These are phyloP conservation scores for Cunninghamia lanceolata DNA, from an alignment of 75 land plant species.

Conservation along the genomic window DNA sequence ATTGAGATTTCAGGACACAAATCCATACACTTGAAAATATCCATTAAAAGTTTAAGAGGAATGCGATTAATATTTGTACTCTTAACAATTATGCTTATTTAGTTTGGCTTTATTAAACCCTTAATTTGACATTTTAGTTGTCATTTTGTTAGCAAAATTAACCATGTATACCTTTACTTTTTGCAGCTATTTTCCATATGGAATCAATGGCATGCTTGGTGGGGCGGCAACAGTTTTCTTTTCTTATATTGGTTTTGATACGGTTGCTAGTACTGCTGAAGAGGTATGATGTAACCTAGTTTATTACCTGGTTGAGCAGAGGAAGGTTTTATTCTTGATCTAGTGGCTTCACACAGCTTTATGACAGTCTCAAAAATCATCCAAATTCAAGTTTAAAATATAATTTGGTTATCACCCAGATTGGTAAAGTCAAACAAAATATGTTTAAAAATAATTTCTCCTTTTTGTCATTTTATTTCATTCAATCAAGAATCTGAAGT, in stretches of 20 bases:
- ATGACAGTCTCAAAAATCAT: not conserved
- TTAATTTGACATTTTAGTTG: not conserved
- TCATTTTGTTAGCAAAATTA: not conserved
- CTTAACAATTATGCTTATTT: not conserved
- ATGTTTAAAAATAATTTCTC: not conserved
- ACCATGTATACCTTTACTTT: not conserved
- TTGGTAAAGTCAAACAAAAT: not conserved
- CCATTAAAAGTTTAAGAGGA: not conserved
- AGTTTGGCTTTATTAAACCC: not conserved
- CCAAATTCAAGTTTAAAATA: not conserved
- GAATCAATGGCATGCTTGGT: constrained; percentile 91
- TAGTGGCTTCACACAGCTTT: not conserved
- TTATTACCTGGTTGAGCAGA: constrained; percentile 1
- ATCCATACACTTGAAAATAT: not conserved
- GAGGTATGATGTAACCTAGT: constrained; percentile 49
- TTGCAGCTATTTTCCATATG: constrained; percentile 86
- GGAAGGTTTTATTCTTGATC: not conserved
- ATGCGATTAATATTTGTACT: not conserved
- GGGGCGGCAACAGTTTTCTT: constrained; percentile 99
- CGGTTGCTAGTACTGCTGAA: constrained; percentile 97
- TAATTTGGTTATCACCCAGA: not conserved
- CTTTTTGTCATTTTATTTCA: not conserved
- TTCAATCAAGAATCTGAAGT: not conserved
- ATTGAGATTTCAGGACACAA: not conserved
- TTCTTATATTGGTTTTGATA: constrained; percentile 96